Evolutionary conservation across 2,329 filamentous ascomycete species (phyloP).

Genomic region (Hypoxylon sp.): DNA sequence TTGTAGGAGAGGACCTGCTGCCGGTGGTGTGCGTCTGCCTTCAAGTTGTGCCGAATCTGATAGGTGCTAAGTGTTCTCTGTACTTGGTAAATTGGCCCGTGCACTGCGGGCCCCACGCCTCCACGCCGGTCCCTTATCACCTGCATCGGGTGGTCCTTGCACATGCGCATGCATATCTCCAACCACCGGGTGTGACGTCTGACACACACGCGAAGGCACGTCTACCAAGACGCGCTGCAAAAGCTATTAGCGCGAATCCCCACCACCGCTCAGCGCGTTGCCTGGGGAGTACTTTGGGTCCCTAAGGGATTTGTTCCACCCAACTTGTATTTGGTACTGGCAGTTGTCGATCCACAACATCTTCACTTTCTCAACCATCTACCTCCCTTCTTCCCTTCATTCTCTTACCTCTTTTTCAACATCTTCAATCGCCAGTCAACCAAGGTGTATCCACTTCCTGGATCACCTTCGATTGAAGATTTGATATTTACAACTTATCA

Average conservation of each 20-base stretch:
- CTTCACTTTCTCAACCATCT: slow-evolving; percentile 19
- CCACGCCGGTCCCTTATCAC: slow-evolving; percentile 1
- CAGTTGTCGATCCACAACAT: slow-evolving; percentile 15
- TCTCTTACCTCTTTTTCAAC: slow-evolving; percentile 5
- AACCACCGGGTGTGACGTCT: slow-evolving; percentile 44
- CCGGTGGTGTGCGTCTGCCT: slow-evolving; percentile 39
- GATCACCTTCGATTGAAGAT: neutral
- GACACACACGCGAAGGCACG: slow-evolving; percentile 13
- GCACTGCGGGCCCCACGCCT: slow-evolving; percentile 30
- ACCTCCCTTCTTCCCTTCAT: slow-evolving; percentile 18
- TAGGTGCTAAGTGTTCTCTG: slow-evolving; percentile 39
- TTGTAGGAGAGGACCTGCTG: slow-evolving; percentile 39
- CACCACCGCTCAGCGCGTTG: slow-evolving; percentile 44
- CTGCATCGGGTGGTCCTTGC: slow-evolving; percentile 18
- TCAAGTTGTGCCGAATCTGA: slow-evolving; percentile 35
- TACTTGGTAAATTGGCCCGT: slow-evolving; percentile 31
- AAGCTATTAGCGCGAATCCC: slow-evolving; percentile 47
- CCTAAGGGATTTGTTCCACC: slow-evolving; percentile 43
- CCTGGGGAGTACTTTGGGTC: slow-evolving; percentile 44
- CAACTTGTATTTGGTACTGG: slow-evolving; percentile 45
- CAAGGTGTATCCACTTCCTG: neutral
- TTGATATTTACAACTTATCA: neutral
- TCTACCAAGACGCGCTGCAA: slow-evolving; percentile 39
- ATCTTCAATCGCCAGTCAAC: slow-evolving; percentile 5
- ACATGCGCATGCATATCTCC: neutral